phyloP scores from a whole-genome alignment of 352 stramenopile genomes.

The Thalassiosira livingstoniorum region DNA sequence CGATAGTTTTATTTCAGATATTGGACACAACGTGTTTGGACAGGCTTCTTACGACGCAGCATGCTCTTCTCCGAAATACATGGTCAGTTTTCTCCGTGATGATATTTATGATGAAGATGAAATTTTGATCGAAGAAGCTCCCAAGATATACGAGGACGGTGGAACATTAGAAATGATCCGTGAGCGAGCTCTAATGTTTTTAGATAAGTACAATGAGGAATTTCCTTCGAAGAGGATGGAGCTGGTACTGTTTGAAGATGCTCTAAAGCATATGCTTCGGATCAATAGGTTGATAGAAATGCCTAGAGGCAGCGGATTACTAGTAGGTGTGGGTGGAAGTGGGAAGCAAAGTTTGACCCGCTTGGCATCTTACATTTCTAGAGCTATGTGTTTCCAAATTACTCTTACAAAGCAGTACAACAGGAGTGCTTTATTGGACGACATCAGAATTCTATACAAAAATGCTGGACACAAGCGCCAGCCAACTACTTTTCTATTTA shows the following conservation, averaged over 20 bases:
- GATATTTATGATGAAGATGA: slow-evolving; percentile 97
- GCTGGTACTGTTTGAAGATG: slow-evolving; percentile 98
- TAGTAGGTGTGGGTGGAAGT: slow-evolving; percentile 97
- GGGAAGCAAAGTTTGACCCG: slow-evolving; percentile 97
- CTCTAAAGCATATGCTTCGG: slow-evolving; percentile 94
- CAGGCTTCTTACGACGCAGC: slow-evolving; percentile 78
- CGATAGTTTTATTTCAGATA: slow-evolving; percentile 90
- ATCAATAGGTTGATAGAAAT: slow-evolving; percentile 97
- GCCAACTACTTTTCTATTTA: slow-evolving; percentile 98
- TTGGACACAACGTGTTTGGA: slow-evolving; percentile 92
- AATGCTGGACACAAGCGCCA: slow-evolving; percentile 95
- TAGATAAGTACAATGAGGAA: slow-evolving; percentile 97
- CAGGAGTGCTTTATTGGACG: slow-evolving; percentile 96
- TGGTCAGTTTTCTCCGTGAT: slow-evolving; percentile 98
- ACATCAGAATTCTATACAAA: slow-evolving; percentile 96
- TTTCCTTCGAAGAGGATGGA: slow-evolving; percentile 96
- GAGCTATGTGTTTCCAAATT: slow-evolving; percentile 97
- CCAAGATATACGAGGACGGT: slow-evolving; percentile 97
- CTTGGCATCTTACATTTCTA: slow-evolving; percentile 95
- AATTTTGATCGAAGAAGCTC: slow-evolving; percentile 91
- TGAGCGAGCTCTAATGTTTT: slow-evolving; percentile 92
- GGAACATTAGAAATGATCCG: slow-evolving; percentile 92
- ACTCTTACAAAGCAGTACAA: slow-evolving; percentile 99
- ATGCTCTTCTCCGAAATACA: slow-evolving; percentile 83
- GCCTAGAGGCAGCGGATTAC: slow-evolving; percentile 93